phyloP scores from a whole-genome alignment of 176 grass and related monocot species.

The Secale cereale region DNA sequence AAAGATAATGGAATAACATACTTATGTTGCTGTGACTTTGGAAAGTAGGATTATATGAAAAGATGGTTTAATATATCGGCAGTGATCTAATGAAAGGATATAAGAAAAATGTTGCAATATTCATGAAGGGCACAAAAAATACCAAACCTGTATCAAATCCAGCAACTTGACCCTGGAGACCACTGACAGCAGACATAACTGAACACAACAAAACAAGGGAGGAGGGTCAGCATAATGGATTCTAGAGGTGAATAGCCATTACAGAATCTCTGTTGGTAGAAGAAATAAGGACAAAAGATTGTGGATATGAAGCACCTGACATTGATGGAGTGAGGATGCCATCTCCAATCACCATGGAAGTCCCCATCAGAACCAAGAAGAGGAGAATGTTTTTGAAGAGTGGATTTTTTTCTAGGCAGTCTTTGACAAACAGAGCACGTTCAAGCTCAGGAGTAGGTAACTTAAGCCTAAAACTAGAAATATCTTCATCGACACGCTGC shows the following conservation, averaged over 20 bases:
- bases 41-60: conserved; percentile 12
- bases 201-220: conserved; percentile 20
- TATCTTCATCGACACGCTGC: conserved; percentile 84
- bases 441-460: conserved; percentile 89
- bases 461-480: conserved; percentile 92
- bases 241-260: background rate
- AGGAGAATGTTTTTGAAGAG: conserved; percentile 73
- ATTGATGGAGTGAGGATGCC: conserved; percentile 98
- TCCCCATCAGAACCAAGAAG: conserved; percentile 93
- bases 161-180: conserved; percentile 78
- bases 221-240: conserved; percentile 5
- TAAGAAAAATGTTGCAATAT: background rate
- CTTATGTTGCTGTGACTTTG: background rate
- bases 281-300: conserved; percentile 5
- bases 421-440: conserved; percentile 78
- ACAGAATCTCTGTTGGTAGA: background rate
- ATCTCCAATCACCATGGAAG: conserved; percentile 97
- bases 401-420: conserved; percentile 70
- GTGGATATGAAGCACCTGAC: conserved; percentile 63
- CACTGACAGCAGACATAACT: conserved; percentile 98
- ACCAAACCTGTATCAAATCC: conserved; percentile 75
- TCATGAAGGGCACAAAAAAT: background rate
- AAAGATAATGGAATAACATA: conserved; percentile 17
- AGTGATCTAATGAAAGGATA: background rate
- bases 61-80: background rate